These are phyloP conservation scores for Haplosporangium gracile DNA, from an alignment of 192 early-diverging fungal species.

Conservation along the genomic window DNA sequence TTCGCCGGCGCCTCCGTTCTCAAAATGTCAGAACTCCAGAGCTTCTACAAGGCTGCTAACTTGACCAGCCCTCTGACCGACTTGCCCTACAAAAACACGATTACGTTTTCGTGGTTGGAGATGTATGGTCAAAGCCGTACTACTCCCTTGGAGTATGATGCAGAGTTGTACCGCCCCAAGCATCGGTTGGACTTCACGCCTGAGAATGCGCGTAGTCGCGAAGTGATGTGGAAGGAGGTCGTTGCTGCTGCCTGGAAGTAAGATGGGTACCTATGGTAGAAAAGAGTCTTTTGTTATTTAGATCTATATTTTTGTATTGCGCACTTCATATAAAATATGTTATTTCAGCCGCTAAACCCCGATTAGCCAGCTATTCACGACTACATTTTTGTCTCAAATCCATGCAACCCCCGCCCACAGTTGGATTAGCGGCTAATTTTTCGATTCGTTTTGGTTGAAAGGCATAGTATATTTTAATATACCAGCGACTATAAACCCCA, in stretches of 20 bases:
- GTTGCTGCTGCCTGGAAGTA: slow-evolving; percentile 20
- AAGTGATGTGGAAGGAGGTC: slow-evolving; percentile 25
- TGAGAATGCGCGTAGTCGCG: slow-evolving; percentile 11
- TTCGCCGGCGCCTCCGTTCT: slow-evolving; percentile 16
- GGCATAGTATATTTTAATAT: too few relatives aligned
- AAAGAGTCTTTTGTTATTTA: too few relatives aligned
- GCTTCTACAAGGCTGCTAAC: neutral
- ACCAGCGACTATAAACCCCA: slow-evolving; percentile 20
- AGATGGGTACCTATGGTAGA: neutral
- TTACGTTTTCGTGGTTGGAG: neutral
- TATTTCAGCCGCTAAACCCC: too few relatives aligned
- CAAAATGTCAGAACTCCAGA: neutral
- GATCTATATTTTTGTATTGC: too few relatives aligned
- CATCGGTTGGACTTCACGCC: slow-evolving; percentile 4
- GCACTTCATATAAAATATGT: too few relatives aligned
- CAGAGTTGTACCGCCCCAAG: neutral
- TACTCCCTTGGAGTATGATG: slow-evolving; percentile 26
- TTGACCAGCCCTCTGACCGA: neutral
- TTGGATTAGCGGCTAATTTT: too few relatives aligned
- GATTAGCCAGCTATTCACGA: too few relatives aligned
- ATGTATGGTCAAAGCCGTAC: neutral
- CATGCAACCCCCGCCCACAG: too few relatives aligned
- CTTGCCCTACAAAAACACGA: slow-evolving; percentile 5
- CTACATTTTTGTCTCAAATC: too few relatives aligned
- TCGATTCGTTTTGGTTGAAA: too few relatives aligned